These are phyloP conservation scores for Eucalyptus paniculata DNA, from an alignment of 345 rosid genomes.

Conservation along the genomic window DNA sequence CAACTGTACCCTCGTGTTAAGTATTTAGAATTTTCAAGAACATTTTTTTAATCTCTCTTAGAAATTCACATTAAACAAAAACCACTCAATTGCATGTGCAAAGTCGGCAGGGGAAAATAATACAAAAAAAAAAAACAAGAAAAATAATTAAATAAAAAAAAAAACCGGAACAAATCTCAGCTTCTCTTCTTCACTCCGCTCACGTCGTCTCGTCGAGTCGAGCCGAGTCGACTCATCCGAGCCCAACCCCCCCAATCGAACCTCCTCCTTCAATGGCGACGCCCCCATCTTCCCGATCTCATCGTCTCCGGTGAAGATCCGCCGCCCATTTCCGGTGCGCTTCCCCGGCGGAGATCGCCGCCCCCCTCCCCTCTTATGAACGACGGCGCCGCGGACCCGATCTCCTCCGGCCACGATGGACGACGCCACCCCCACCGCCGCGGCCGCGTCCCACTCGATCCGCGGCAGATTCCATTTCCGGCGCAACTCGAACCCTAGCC, in stretches of 20 bases:
- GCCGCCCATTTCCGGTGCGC: background rate
- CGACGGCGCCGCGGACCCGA: background rate
- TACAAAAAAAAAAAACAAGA: background rate
- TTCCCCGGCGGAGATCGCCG: background rate
- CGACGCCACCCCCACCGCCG: background rate
- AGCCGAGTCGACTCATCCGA: background rate
- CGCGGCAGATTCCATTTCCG: slow-evolving; percentile 63
- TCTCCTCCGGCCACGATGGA: background rate
- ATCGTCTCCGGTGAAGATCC: background rate
- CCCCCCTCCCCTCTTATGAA: background rate
- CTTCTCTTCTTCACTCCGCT: background rate
- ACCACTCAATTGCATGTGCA: background rate
- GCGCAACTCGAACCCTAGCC: slow-evolving; percentile 24
- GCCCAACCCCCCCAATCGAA: background rate
- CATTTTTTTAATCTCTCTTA: background rate
- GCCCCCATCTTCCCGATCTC: background rate
- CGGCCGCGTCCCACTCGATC: slow-evolving; percentile 16
- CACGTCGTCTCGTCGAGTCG: background rate
- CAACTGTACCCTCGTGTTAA: too few species aligned
- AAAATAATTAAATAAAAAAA: background rate
- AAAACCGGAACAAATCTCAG: background rate
- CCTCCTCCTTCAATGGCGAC: background rate
- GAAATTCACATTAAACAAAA: background rate
- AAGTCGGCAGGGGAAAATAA: background rate
- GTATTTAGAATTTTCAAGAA: background rate